These are phyloP conservation scores for Phytophthora citrophthora DNA, from an alignment of 352 stramenopile genomes.

Conservation along the genomic window DNA sequence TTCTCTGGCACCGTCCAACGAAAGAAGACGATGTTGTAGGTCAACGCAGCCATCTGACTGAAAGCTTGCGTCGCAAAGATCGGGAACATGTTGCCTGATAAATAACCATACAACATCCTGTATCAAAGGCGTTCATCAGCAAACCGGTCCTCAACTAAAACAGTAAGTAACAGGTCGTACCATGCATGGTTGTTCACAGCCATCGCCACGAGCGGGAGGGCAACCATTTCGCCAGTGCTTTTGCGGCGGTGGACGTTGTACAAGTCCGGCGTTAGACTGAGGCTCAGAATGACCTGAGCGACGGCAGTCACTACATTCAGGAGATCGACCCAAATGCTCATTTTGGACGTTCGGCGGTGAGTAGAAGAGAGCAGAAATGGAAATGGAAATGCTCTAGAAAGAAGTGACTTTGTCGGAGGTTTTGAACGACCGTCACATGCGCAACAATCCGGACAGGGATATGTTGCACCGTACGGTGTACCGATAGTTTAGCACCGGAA, in stretches of 20 bases:
- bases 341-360: background rate
- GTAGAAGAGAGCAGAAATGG: background rate
- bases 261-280: constrained; percentile 28
- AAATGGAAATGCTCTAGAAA: constrained; percentile 1
- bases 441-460: constrained; percentile 2
- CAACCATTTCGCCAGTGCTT: constrained; percentile 25
- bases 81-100: constrained; percentile 33
- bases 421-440: constrained; percentile 5
- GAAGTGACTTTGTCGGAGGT: background rate
- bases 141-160: background rate
- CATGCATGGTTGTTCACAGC: constrained; percentile 32
- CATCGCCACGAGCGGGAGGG: constrained; percentile 27
- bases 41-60: constrained; percentile 12
- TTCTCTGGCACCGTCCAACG: constrained; percentile 17
- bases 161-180: constrained; percentile 9
- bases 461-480: no score
- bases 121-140: background rate
- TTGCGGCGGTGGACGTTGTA: constrained; percentile 29
- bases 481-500: constrained; percentile 17
- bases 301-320: constrained; percentile 23
- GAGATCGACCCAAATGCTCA: constrained; percentile 26
- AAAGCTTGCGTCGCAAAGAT: constrained; percentile 35
- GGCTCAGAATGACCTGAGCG: constrained; percentile 21
- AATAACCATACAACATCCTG: constrained; percentile 34
- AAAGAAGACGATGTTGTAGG: constrained; percentile 33